Evolutionary conservation across 805 yeast genomes (phyloP).

Genomic region (Cephaloascus fragrans): DNA sequence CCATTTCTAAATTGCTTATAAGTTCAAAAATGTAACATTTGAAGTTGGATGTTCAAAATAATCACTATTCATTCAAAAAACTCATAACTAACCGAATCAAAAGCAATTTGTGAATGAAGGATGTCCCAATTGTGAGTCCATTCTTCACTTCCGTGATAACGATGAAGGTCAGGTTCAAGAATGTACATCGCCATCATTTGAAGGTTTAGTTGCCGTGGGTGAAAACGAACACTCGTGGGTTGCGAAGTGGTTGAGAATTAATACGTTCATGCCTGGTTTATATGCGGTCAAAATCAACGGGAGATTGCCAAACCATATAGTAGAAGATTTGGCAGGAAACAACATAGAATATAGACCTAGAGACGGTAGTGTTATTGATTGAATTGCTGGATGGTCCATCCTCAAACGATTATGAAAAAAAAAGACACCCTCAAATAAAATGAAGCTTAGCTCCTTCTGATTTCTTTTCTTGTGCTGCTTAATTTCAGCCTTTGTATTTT

Average conservation of each 20-base stretch:
- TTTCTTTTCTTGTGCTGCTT: too few relatives aligned
- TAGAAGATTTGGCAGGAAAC: slow-evolving; percentile 59
- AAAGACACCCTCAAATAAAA: too few relatives aligned
- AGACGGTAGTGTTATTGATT: slow-evolving; percentile 79
- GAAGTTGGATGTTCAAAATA: too few relatives aligned
- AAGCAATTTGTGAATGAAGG: slow-evolving; percentile 69
- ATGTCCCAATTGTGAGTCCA: slow-evolving; percentile 93
- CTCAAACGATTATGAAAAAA: too few relatives aligned
- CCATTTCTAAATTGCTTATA: too few relatives aligned
- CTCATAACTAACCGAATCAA: too few relatives aligned
- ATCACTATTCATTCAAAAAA: background rate
- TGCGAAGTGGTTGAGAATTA: slow-evolving; percentile 90
- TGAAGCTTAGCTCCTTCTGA: too few relatives aligned
- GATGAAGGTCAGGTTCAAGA: slow-evolving; percentile 83
- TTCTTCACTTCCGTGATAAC: slow-evolving; percentile 63
- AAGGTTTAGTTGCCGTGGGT: slow-evolving; percentile 87
- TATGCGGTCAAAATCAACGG: slow-evolving; percentile 94
- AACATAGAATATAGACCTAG: slow-evolving; percentile 88
- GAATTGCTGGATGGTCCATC: slow-evolving; percentile 3
- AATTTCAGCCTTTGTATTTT: too few relatives aligned
- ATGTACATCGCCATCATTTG: slow-evolving; percentile 94
- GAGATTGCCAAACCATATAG: slow-evolving; percentile 78
- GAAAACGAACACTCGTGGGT: slow-evolving; percentile 89
- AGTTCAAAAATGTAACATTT: too few relatives aligned
- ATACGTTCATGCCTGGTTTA: slow-evolving; percentile 78